Percentiles rank a stretch among this genome's conserved stretches.
Conservation (phyloP, 2,329 filamentous ascomycete genomes). For the Monosporascus sp. region DNA sequence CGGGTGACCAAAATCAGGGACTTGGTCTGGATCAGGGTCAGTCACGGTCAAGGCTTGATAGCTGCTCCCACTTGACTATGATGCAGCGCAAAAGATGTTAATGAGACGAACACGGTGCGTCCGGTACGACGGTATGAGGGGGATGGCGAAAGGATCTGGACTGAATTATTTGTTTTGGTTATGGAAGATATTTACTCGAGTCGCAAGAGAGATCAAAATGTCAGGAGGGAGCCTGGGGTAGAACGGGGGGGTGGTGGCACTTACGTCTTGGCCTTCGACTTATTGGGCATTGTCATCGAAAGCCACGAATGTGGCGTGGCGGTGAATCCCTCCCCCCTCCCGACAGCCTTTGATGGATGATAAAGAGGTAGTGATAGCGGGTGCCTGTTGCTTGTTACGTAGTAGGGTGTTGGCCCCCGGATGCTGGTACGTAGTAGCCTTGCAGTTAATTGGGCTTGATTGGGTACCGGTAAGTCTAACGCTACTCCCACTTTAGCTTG, state of each 20-base stretch:
- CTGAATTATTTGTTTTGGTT: background rate
- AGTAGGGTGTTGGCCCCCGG: too few relatives aligned
- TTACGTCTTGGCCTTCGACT: slow-evolving; percentile 1
- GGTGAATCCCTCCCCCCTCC: background rate
- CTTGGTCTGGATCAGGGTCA: background rate
- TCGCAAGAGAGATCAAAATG: background rate
- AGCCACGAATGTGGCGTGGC: slow-evolving; percentile 8
- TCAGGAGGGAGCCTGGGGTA: background rate
- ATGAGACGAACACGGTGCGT: background rate
- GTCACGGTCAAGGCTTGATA: background rate
- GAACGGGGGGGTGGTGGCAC: background rate
- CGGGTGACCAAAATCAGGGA: background rate
- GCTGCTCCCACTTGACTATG: background rate
- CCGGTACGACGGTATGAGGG: background rate
- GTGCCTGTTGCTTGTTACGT: too few relatives aligned
- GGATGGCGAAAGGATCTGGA: background rate
- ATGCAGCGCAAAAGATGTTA: background rate
- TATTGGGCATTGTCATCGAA: background rate
- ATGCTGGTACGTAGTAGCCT: too few relatives aligned
- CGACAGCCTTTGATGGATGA: too few relatives aligned
- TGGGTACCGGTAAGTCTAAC: too few relatives aligned
- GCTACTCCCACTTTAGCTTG: background rate
- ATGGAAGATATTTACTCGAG: background rate
- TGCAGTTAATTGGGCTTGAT: too few relatives aligned
- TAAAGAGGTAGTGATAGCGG: too few relatives aligned